phyloP scores from a whole-genome alignment of 257 asterid genomes.

The Fraxinus quadrangulata region DNA sequence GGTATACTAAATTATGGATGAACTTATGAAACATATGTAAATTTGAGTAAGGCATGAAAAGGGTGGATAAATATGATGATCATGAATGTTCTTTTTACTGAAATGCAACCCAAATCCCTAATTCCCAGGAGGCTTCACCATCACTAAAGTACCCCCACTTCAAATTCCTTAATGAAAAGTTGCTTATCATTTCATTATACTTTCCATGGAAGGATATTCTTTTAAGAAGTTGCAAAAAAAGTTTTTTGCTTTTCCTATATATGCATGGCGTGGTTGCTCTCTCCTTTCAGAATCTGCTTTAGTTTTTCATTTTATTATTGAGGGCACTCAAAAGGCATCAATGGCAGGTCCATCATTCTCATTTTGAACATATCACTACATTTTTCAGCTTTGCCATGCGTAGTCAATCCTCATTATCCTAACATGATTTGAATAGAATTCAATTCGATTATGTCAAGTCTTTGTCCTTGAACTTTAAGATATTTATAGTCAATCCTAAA shows the following conservation, averaged over 20 bases:
- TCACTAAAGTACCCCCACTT: constrained; percentile 56
- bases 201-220: constrained; percentile 48
- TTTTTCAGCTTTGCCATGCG: not conserved
- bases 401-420: not conserved
- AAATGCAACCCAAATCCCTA: constrained; percentile 46
- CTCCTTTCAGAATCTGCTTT: constrained; percentile 51
- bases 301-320: constrained; percentile 23
- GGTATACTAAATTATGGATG: constrained; percentile 24
- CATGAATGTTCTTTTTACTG: constrained; percentile 25
- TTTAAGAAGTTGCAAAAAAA: constrained; percentile 21
- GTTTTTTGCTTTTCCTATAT: constrained; percentile 40
- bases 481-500: too few relatives aligned
- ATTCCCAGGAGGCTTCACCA: constrained; percentile 65
- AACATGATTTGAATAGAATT: not conserved
- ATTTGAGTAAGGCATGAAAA: constrained; percentile 34
- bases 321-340: constrained; percentile 23
- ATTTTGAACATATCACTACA: constrained; percentile 9
- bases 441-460: too few relatives aligned
- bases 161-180: constrained; percentile 57
- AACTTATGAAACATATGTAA: constrained; percentile 10
- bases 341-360: constrained; percentile 24
- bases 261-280: constrained; percentile 7
- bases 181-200: constrained; percentile 65
- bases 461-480: too few relatives aligned
- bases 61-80: constrained; percentile 34